A percentile compares a stretch with the other conserved stretches of the same genome.
phyloP scores from a whole-genome alignment of 805 yeast genomes.

The Blastobotrys robertii region DNA sequence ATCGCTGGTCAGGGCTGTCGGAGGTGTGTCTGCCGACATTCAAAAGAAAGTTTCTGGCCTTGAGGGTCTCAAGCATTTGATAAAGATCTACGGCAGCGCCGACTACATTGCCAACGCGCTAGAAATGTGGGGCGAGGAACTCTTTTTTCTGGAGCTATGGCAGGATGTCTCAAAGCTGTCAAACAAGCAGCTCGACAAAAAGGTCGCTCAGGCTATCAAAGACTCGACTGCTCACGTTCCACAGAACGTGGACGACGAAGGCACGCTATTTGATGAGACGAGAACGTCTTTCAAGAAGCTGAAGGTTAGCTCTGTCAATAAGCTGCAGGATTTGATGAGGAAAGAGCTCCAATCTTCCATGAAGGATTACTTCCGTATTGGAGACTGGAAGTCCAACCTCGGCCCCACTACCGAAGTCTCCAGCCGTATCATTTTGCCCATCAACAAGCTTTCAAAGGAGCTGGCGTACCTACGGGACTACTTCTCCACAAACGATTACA shows the following conservation, averaged over 20 bases:
- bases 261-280: conserved; percentile 38
- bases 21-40: conserved; percentile 25
- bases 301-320: conserved; percentile 9
- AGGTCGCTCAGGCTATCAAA: conserved; percentile 4
- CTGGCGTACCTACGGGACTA: conserved; percentile 25
- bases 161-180: conserved; percentile 24
- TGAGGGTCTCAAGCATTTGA: conserved; percentile 33
- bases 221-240: conserved; percentile 11
- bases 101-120: conserved; percentile 32
- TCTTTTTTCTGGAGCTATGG: conserved; percentile 36
- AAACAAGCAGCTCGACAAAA: conserved; percentile 2
- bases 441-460: conserved; percentile 22
- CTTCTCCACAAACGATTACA: conserved; percentile 25
- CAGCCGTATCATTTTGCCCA: conserved; percentile 20
- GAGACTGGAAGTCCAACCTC: conserved; percentile 23
- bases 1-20: conserved; percentile 27
- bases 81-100: conserved; percentile 31
- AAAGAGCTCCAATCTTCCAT: conserved; percentile 30
- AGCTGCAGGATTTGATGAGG: conserved; percentile 22
- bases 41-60: conserved; percentile 24
- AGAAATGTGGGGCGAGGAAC: conserved; percentile 35
- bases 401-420: conserved; percentile 9
- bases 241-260: conserved; percentile 20
- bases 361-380: conserved; percentile 29
- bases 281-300: conserved; percentile 31